Evolutionary conservation across 352 stramenopile genomes (phyloP).

Genomic region (Globisporangium echinulatum): DNA sequence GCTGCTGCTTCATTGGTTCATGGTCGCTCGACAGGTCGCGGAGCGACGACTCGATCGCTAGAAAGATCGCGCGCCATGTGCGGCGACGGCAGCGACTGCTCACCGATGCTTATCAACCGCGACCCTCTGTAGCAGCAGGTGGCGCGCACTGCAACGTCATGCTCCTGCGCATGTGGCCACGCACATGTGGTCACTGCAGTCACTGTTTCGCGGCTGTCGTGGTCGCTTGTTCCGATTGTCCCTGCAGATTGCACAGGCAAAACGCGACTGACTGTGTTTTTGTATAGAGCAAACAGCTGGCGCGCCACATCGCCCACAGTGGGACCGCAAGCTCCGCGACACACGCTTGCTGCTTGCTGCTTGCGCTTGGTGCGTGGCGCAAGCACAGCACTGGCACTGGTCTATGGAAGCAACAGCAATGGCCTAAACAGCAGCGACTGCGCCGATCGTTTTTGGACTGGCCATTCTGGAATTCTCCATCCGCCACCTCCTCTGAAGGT

Average conservation of each 20-base stretch:
- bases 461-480: constrained; percentile 7
- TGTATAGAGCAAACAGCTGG: neutral
- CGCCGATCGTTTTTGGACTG: too few relatives aligned
- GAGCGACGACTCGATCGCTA: neutral
- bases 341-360: neutral
- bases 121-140: neutral
- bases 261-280: neutral
- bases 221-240: neutral
- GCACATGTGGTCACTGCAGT: neutral
- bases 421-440: too few relatives aligned
- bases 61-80: constrained; percentile 6
- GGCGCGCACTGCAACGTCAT: neutral
- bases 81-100: neutral
- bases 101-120: too few relatives aligned
- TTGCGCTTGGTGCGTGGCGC: too few relatives aligned
- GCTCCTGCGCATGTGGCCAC: neutral
- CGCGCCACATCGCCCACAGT: neutral
- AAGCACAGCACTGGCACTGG: too few relatives aligned
- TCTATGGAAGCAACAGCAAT: too few relatives aligned
- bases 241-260: neutral
- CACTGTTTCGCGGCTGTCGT: neutral
- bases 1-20: too few relatives aligned
- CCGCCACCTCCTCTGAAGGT: neutral
- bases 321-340: neutral
- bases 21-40: neutral